These are phyloP conservation scores for Ilyonectria destructans DNA, from an alignment of 2,329 filamentous ascomycete genomes.

Conservation along the genomic window DNA sequence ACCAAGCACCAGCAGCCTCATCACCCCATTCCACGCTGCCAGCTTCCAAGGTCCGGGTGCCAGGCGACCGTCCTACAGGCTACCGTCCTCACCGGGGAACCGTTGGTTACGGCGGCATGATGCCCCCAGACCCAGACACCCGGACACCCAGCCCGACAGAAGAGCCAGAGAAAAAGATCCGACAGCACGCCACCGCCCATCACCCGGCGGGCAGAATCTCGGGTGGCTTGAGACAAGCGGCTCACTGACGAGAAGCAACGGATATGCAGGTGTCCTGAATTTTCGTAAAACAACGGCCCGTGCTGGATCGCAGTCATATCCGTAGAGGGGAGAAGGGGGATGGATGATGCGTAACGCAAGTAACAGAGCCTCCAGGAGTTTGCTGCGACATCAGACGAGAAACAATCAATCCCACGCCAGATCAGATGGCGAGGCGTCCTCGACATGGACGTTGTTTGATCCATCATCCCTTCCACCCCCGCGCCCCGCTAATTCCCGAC, in stretches of 20 bases:
- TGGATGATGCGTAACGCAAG: not conserved
- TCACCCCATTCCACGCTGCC: slow-evolving; percentile 35
- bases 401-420: not conserved
- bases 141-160: too few species aligned
- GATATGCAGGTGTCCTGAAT: not conserved
- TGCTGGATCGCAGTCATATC: not conserved
- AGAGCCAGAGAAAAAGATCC: not conserved
- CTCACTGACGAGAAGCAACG: not conserved
- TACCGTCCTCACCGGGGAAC: slow-evolving; percentile 9
- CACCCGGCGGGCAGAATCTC: not conserved
- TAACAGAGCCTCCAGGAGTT: not conserved
- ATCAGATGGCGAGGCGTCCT: not conserved
- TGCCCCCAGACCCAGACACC: not conserved
- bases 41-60: slow-evolving; percentile 4
- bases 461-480: not conserved
- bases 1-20: slow-evolving; percentile 27
- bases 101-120: not conserved
- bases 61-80: slow-evolving; percentile 12
- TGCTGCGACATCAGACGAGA: not conserved
- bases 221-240: not conserved
- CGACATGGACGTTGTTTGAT: not conserved
- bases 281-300: too few species aligned
- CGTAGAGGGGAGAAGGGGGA: not conserved
- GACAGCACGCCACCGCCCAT: not conserved
- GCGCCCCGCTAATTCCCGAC: not conserved